A percentile compares a stretch with the other conserved stretches of the same genome.
Conservation (phyloP, 2,329 filamentous ascomycete species). For the Pyrenochaeta sp. region DNA sequence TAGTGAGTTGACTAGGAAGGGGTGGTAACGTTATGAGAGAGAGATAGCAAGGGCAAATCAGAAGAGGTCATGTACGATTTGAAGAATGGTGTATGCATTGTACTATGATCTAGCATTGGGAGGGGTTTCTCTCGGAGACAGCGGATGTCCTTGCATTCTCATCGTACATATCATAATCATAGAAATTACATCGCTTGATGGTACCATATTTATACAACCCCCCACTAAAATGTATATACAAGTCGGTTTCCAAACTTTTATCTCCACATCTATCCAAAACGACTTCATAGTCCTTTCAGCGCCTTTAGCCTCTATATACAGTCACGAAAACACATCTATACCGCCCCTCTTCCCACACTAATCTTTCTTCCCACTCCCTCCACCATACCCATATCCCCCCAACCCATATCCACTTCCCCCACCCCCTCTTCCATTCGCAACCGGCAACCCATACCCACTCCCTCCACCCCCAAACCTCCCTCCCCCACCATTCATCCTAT, state of each 20-base stretch:
- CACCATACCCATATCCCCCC: slow-evolving; percentile 55
- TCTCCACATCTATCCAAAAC: neutral
- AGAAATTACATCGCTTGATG: neutral
- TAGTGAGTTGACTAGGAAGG: slow-evolving; percentile 75
- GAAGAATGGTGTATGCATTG: neutral
- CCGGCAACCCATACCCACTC: slow-evolving; percentile 42
- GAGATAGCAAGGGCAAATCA: neutral
- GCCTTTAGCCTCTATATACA: neutral
- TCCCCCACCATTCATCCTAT: slow-evolving; percentile 54
- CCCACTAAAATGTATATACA: neutral
- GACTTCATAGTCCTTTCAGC: neutral
- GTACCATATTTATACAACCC: slow-evolving; percentile 1
- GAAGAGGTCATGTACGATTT: slow-evolving; percentile 1
- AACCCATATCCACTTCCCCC: slow-evolving; percentile 48
- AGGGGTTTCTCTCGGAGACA: neutral
- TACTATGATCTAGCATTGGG: neutral
- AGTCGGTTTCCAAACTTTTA: neutral
- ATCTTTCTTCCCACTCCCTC: slow-evolving; percentile 56
- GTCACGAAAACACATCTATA: neutral
- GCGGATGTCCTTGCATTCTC: neutral
- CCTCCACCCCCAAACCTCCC: slow-evolving; percentile 48
- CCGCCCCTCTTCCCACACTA: slow-evolving; percentile 6
- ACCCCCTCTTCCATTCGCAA: slow-evolving; percentile 44
- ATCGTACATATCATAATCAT: neutral
- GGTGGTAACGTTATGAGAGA: slow-evolving; percentile 66